Evolutionary conservation across 768 basidiomycete species (phyloP).

Genomic region (Mycena capillaripes): DNA sequence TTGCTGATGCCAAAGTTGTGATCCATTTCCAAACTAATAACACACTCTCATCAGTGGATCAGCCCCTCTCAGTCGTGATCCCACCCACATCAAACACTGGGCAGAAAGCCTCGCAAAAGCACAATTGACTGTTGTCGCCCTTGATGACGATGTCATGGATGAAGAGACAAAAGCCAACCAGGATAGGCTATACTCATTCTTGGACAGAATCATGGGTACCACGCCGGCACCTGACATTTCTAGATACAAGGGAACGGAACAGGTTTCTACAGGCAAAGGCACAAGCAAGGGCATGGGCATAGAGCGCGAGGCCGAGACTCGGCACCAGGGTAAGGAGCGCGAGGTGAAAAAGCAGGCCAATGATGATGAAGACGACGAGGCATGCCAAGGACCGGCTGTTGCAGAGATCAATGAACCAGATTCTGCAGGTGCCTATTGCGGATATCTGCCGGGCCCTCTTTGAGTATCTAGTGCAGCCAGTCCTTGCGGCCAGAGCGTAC

Average conservation of each 20-base stretch:
- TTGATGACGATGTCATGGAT: no score
- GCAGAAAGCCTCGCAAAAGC: no score
- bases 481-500: neutral
- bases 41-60: neutral
- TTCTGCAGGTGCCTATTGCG: neutral
- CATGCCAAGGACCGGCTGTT: neutral
- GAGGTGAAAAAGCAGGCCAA: neutral
- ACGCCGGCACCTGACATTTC: no score
- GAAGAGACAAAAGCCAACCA: no score
- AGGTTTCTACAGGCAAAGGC: no score
- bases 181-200: neutral
- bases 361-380: neutral
- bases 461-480: neutral
- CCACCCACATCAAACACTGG: no score
- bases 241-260: no score
- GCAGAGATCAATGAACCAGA: neutral
- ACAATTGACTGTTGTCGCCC: no score
- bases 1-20: neutral
- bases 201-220: no score
- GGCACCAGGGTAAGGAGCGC: no score
- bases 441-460: neutral
- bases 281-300: no score
- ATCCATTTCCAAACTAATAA: neutral
- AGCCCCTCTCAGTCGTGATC: neutral
- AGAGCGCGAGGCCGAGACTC: no score